Conservation (phyloP, 1,284 basidiomycete genomes). For the Sanghuangporus weigelae region DNA sequence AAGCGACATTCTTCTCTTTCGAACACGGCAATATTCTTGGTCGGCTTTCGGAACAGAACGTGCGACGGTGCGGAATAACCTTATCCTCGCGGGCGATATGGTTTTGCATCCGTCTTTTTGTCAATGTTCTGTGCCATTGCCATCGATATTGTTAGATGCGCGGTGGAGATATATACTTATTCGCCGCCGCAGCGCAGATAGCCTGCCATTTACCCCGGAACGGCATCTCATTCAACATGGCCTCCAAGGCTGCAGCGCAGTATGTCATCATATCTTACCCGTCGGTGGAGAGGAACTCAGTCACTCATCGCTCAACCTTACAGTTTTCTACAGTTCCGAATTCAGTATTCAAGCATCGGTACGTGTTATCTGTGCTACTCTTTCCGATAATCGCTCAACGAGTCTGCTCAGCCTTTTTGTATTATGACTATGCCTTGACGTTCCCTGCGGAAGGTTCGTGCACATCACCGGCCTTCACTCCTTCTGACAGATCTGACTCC, state of each 20-base stretch:
- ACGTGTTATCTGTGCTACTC: not conserved
- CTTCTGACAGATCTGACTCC: too few species aligned
- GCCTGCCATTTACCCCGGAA: not conserved
- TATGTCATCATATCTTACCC: not conserved
- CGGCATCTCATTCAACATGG: not conserved
- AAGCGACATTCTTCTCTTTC: too few species aligned
- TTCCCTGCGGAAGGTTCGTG: conserved; percentile 2
- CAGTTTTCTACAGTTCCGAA: conserved; percentile 1
- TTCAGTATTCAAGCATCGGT: conserved; percentile 7
- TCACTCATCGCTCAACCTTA: not conserved
- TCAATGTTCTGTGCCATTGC: too few species aligned
- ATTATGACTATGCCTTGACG: conserved; percentile 6
- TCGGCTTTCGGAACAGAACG: too few species aligned
- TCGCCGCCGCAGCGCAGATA: too few species aligned
- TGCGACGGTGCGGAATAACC: too few species aligned
- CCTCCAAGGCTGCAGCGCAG: not conserved
- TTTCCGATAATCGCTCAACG: not conserved
- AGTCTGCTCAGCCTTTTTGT: not conserved
- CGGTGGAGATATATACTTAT: too few species aligned
- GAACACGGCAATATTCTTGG: too few species aligned
- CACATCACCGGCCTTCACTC: not conserved
- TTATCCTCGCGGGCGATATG: too few species aligned
- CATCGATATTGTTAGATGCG: too few species aligned
- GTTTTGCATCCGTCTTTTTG: too few species aligned
- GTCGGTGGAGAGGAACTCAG: not conserved